Conservation (phyloP, 2,329 filamentous ascomycete species). For the Stagonosporopsis tanaceti region DNA sequence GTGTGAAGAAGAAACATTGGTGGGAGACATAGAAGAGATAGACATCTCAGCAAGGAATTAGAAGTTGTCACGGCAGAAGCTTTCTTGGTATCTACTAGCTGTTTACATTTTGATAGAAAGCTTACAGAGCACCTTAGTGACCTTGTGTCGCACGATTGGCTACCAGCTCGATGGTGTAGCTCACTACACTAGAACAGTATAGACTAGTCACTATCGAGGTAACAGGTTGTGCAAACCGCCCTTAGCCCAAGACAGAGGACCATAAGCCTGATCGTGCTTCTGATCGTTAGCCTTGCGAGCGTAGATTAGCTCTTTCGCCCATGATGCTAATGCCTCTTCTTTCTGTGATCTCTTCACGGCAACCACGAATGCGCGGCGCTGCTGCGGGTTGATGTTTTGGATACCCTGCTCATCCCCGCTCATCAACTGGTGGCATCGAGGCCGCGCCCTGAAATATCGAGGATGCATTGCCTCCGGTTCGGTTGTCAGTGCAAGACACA, state of each 20-base stretch:
- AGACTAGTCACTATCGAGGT: slow-evolving; percentile 1
- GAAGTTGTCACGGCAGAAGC: neutral
- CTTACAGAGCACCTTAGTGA: too few relatives aligned
- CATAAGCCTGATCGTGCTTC: slow-evolving; percentile 23
- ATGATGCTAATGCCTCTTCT: slow-evolving; percentile 22
- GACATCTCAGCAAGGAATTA: neutral
- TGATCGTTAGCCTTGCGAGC: slow-evolving; percentile 27
- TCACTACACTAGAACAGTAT: too few relatives aligned
- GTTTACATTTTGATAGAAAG: too few relatives aligned
- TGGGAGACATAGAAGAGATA: slow-evolving; percentile 19
- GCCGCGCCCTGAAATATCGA: neutral
- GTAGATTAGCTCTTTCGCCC: slow-evolving; percentile 27
- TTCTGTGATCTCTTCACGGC: slow-evolving; percentile 33
- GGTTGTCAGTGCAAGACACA: neutral
- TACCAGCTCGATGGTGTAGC: too few relatives aligned
- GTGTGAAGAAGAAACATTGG: slow-evolving; percentile 28
- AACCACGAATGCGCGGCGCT: slow-evolving; percentile 27
- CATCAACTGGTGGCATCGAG: neutral
- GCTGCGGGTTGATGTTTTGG: slow-evolving; percentile 22
- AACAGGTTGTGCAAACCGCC: slow-evolving; percentile 11
- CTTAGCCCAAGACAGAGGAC: slow-evolving; percentile 14
- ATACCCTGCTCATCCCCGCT: slow-evolving; percentile 27
- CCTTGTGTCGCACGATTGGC: too few relatives aligned
- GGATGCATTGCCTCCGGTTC: neutral
- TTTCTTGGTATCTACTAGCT: too few relatives aligned